phyloP scores from a whole-genome alignment of 768 basidiomycete species.

The Russula virescens region DNA sequence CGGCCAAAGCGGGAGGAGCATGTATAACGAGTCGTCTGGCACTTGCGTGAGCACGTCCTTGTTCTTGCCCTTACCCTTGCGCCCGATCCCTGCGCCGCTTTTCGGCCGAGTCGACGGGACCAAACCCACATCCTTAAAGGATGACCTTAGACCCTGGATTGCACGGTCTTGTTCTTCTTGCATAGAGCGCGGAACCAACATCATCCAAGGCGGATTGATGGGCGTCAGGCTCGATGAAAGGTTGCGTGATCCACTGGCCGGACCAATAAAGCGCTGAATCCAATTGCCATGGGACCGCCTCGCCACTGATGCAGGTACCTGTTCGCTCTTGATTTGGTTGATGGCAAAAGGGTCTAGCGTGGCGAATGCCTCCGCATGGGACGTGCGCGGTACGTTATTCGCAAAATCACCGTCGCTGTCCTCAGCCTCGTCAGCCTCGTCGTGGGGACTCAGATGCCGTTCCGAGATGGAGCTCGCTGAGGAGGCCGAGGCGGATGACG shows the following conservation, averaged over 20 bases:
- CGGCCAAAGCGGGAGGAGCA: slow-evolving; percentile 84
- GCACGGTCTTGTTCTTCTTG: slow-evolving; percentile 65
- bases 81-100: slow-evolving; percentile 25
- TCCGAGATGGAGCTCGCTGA: slow-evolving; percentile 4
- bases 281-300: slow-evolving; percentile 10
- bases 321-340: slow-evolving; percentile 27
- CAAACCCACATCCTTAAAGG: slow-evolving; percentile 76
- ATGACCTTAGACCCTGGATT: slow-evolving; percentile 62
- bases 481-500: neutral
- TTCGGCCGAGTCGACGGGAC: slow-evolving; percentile 45
- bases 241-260: slow-evolving; percentile 22
- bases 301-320: slow-evolving; percentile 1
- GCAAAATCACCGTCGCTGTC: slow-evolving; percentile 25
- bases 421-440: slow-evolving; percentile 15
- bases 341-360: slow-evolving; percentile 29
- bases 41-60: slow-evolving; percentile 52
- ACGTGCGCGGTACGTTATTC: slow-evolving; percentile 28
- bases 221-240: slow-evolving; percentile 30
- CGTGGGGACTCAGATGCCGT: slow-evolving; percentile 12
- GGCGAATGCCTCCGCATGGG: slow-evolving; percentile 35
- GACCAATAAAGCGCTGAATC: slow-evolving; percentile 17
- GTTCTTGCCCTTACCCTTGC: slow-evolving; percentile 19
- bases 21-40: slow-evolving; percentile 65
- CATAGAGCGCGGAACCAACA: slow-evolving; percentile 54
- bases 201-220: slow-evolving; percentile 54